A percentile compares a stretch with the other conserved stretches of the same genome.
These are phyloP conservation scores for Carex littledalei DNA, from an alignment of 176 grass and related monocot genomes.

Conservation along the genomic window DNA sequence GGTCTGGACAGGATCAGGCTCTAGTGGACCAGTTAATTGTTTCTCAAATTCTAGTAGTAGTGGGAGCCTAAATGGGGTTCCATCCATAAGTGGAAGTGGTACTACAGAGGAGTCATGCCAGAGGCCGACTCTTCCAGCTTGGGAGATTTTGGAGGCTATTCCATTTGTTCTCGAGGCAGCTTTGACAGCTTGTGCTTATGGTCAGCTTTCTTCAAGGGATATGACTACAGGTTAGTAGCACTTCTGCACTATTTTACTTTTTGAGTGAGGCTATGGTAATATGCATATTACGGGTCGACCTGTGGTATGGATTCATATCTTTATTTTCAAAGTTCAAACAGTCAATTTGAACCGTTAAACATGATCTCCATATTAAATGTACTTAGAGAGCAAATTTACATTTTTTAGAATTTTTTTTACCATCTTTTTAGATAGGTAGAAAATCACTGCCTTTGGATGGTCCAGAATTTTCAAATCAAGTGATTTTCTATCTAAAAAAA, in stretches of 20 bases:
- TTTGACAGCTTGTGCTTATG: constrained; percentile 89
- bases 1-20: constrained; percentile 68
- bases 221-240: constrained; percentile 71
- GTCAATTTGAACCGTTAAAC: no score
- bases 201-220: constrained; percentile 82
- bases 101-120: constrained; percentile 62
- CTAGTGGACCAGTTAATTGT: constrained; percentile 45
- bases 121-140: constrained; percentile 76
- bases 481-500: no score
- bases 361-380: no score
- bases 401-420: no score
- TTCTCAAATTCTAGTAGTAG: constrained; percentile 68
- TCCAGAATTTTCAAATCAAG: no score
- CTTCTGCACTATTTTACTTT: neutral
- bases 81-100: constrained; percentile 35
- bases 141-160: constrained; percentile 96
- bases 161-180: constrained; percentile 96
- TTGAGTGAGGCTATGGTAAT: no score
- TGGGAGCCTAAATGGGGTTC: constrained; percentile 43
- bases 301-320: no score
- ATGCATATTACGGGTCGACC: no score
- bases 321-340: no score
- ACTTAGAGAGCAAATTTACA: no score
- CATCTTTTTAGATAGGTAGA: no score
- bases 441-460: no score